Base-by-base conservation (phyloP, 495 filamentous ascomycete genomes). In the Penicillium roqueforti region DNA sequence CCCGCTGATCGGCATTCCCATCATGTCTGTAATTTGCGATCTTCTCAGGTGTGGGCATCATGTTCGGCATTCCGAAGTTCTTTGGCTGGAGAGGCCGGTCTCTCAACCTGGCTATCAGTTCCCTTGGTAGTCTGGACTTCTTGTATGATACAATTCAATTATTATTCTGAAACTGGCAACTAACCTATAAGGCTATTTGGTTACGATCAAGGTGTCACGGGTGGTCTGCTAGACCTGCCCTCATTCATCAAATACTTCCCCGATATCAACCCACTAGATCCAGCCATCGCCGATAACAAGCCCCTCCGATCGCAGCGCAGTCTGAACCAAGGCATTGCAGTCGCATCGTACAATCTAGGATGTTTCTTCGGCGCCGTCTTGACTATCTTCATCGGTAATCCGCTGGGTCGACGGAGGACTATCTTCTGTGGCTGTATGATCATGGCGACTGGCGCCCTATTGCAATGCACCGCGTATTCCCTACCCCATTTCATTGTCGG, bases 331-430 rank as follows among this genome's bases (percentile, higher is more conserved):
- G 80, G 79, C 11, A 73, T 69, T 72, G 73, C 84, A 1, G 83
- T 81, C 9, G 79, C 83, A 1, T 75, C 79, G 11, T 91, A 89
- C 73, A 87, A 89, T 60, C 56, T 89, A n/a, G 87, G 88, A 14
- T 91, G 86, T 66, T 89, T 91, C 67, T 61, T 83, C 47, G 87
- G 88, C 16, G 82, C 87, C 5, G 73, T 89, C 47, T 61, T 83
- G 43, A 83, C 80, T 9, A 86, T 91, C 55, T 87, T 83, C 62
- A 76, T 90, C 49, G 86, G 88, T 34, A 82, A 91, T 54, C 67
- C 74, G 0, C 80, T 89, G 9, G 87, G 87, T n/a, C 80, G 87
- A 18, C 80, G 80, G 53, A 73, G 69, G 37, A 86, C 84, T 46
- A 87, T 89, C 59, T 82, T 89, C 49, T 57, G 82, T 11, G 86